Conservation (phyloP, 192 early-diverging fungal species). For the Dispira simplex region DNA sequence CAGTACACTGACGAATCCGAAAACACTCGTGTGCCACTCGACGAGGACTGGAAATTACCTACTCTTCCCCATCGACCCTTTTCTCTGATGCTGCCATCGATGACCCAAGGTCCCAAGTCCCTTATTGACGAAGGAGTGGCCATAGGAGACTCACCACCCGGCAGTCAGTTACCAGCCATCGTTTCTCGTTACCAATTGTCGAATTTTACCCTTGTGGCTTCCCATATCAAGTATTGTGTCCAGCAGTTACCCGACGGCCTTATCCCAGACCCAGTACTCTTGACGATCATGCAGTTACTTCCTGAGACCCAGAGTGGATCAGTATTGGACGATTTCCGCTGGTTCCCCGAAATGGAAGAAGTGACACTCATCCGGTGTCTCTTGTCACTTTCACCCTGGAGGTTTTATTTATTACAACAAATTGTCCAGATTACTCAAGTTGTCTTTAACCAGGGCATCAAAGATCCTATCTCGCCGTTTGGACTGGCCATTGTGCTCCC, state of each 20-base stretch:
- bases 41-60: background rate
- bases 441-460: constrained; percentile 1
- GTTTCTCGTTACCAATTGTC: background rate
- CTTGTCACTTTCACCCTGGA: constrained; percentile 9
- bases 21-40: background rate
- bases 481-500: constrained; percentile 7
- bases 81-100: background rate
- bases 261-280: constrained; percentile 5
- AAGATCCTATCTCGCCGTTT: constrained; percentile 5
- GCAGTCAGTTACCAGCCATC: background rate
- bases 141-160: background rate
- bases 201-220: constrained; percentile 7
- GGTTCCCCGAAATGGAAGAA: background rate
- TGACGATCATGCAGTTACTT: background rate
- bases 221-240: constrained; percentile 10
- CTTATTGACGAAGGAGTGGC: no score
- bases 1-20: background rate
- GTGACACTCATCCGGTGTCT: constrained; percentile 4
- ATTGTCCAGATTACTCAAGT: background rate
- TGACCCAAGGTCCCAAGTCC: background rate
- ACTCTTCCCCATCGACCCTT: background rate
- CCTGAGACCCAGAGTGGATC: background rate
- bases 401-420: constrained; percentile 7
- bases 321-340: background rate
- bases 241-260: constrained; percentile 11